phyloP scores from a whole-genome alignment of 306 rosid genomes.

The Psophocarpus tetragonolobus region DNA sequence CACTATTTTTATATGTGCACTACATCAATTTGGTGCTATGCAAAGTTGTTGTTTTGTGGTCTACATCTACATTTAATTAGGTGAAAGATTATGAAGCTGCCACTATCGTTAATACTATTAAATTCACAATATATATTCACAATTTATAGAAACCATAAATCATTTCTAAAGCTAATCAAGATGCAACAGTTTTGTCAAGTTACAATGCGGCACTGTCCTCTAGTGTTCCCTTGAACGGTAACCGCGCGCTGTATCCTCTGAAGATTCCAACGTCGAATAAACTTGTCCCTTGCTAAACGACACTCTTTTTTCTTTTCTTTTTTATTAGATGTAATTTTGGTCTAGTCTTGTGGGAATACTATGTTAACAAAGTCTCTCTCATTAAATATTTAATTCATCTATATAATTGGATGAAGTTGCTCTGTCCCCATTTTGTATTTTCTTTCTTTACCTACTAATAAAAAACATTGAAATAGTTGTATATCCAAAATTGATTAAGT shows the following conservation, averaged over 20 bases:
- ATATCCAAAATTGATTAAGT: no score
- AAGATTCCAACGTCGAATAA: neutral
- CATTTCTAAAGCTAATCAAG: neutral
- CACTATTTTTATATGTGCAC: no score
- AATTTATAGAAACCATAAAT: neutral
- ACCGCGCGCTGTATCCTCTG: neutral
- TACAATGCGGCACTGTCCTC: neutral
- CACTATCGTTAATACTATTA: neutral
- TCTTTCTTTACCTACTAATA: no score
- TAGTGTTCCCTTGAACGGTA: neutral
- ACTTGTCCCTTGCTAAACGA: neutral
- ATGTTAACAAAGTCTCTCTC: no score
- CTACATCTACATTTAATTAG: neutral
- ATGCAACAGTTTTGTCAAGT: neutral
- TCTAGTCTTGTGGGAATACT: no score
- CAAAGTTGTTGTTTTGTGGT: neutral
- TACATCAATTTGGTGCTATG: neutral
- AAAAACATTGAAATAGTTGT: no score
- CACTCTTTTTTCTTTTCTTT: no score
- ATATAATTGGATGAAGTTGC: no score
- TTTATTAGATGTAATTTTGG: no score
- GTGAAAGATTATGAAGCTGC: neutral
- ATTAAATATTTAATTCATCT: no score
- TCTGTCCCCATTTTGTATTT: no score
- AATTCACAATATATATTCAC: neutral